Evolutionary conservation across 1,139 yeast genomes (phyloP).

Genomic region (Kluyveromyces marxianus): DNA sequence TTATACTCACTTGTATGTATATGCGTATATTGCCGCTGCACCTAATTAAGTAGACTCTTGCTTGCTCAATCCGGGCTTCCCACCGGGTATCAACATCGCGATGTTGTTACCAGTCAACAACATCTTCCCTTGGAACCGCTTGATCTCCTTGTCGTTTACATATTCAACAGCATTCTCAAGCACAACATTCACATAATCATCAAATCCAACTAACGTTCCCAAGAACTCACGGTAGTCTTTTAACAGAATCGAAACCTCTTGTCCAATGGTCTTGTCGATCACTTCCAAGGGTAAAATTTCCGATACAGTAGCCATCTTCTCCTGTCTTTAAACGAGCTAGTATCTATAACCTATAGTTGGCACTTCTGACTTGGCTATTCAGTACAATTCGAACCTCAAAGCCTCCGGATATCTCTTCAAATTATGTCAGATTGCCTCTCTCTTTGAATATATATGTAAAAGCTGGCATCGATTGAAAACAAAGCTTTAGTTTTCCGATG

Average conservation of each 20-base stretch:
- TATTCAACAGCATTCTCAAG: slow-evolving; percentile 71
- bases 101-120: slow-evolving; percentile 83
- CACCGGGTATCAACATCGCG: slow-evolving; percentile 64
- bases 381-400: too few relatives aligned
- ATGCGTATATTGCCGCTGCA: too few relatives aligned
- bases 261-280: slow-evolving; percentile 82
- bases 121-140: slow-evolving; percentile 43
- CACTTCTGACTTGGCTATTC: too few relatives aligned
- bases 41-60: not conserved
- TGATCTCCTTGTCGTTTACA: slow-evolving; percentile 38
- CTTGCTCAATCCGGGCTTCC: slow-evolving; percentile 17
- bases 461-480: too few relatives aligned
- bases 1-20: too few relatives aligned
- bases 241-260: slow-evolving; percentile 69
- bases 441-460: too few relatives aligned
- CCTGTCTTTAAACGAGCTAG: not conserved
- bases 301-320: slow-evolving; percentile 7
- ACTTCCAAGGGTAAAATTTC: slow-evolving; percentile 67
- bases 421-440: too few relatives aligned
- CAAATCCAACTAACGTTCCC: slow-evolving; percentile 86
- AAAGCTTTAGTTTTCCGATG: too few relatives aligned
- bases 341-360: too few relatives aligned
- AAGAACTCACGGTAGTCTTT: slow-evolving; percentile 69
- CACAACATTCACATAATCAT: slow-evolving; percentile 91
- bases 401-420: too few relatives aligned